A percentile compares a stretch with the other conserved stretches of the same genome.
phyloP scores from a whole-genome alignment of 2,329 filamentous ascomycete genomes.

The Metarhizium album region DNA sequence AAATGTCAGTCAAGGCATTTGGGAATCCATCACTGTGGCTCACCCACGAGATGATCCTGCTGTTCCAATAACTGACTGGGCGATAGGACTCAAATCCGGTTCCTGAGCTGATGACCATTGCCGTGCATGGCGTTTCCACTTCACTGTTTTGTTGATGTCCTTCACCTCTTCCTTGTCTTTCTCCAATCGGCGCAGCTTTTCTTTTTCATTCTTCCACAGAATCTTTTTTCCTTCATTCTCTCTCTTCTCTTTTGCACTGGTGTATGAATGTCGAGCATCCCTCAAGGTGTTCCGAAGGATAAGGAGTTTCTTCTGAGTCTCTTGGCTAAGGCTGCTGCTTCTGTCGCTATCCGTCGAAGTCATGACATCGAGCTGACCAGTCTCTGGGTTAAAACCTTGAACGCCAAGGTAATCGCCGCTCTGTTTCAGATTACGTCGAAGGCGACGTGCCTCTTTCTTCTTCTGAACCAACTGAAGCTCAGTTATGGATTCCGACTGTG shows the following conservation, averaged over 20 bases:
- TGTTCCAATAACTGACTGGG: conserved; percentile 27
- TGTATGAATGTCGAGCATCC: conserved; percentile 23
- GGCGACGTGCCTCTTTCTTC: conserved; percentile 21
- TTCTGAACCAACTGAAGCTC: conserved; percentile 12
- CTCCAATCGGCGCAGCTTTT: conserved; percentile 33
- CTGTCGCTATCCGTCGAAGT: conserved; percentile 38
- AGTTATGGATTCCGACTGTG: neutral
- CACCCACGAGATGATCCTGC: conserved; percentile 15
- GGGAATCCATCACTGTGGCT: neutral
- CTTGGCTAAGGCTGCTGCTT: conserved; percentile 21
- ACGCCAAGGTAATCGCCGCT: conserved; percentile 50
- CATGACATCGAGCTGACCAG: conserved; percentile 40
- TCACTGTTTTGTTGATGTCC: conserved; percentile 21
- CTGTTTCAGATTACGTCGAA: conserved; percentile 36
- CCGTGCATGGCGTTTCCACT: conserved; percentile 33
- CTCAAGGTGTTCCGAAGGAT: conserved; percentile 22
- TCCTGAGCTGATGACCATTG: conserved; percentile 43
- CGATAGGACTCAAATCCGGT: conserved; percentile 37
- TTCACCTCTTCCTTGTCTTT: conserved; percentile 27
- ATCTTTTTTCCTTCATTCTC: conserved; percentile 30
- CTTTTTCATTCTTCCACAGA: conserved; percentile 20
- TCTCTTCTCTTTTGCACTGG: conserved; percentile 32
- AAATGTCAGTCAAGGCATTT: neutral
- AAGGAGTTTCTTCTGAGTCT: conserved; percentile 21
- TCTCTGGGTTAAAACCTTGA: conserved; percentile 46